phyloP scores from a whole-genome alignment of 2,329 filamentous ascomycete genomes.

The Fusarium sambucinum region DNA sequence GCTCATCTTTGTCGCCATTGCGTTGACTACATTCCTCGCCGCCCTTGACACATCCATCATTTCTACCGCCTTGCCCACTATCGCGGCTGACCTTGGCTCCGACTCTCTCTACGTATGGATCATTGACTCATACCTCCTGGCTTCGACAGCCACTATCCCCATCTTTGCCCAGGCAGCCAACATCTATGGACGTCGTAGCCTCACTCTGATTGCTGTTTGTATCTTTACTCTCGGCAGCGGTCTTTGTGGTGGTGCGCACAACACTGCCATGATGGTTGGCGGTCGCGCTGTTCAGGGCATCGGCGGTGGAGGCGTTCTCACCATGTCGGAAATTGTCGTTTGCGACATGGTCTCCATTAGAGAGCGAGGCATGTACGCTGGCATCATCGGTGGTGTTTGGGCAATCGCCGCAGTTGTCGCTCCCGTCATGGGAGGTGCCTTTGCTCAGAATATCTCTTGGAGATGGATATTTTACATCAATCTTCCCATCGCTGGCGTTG shows the following conservation, averaged over 20 bases:
- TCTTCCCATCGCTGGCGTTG: conserved; percentile 49
- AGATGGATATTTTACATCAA: conserved; percentile 61
- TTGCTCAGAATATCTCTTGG: conserved; percentile 52
- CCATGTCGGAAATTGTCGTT: conserved; percentile 50
- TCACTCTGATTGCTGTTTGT: conserved; percentile 49
- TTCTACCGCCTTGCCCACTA: conserved; percentile 49
- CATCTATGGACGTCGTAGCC: conserved; percentile 62
- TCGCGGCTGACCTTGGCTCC: conserved; percentile 36
- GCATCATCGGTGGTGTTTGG: conserved; percentile 49
- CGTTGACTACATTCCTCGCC: conserved; percentile 43
- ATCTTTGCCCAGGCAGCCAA: conserved; percentile 62
- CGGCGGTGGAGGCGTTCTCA: conserved; percentile 53
- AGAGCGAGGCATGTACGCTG: conserved; percentile 58
- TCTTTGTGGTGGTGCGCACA: conserved; percentile 39
- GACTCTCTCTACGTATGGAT: conserved; percentile 46
- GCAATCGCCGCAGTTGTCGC: conserved; percentile 52
- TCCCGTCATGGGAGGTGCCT: conserved; percentile 50
- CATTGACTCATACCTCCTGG: conserved; percentile 39
- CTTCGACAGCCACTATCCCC: conserved; percentile 57
- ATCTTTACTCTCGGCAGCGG: conserved; percentile 45
- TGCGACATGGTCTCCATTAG: conserved; percentile 63
- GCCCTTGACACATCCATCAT: conserved; percentile 49
- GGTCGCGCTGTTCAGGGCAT: conserved; percentile 61
- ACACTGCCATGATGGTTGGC: conserved; percentile 58
- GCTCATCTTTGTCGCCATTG: conserved; percentile 39